Conservation (phyloP, 139 green algal species). For the Chlamydomonas incerta region DNA sequence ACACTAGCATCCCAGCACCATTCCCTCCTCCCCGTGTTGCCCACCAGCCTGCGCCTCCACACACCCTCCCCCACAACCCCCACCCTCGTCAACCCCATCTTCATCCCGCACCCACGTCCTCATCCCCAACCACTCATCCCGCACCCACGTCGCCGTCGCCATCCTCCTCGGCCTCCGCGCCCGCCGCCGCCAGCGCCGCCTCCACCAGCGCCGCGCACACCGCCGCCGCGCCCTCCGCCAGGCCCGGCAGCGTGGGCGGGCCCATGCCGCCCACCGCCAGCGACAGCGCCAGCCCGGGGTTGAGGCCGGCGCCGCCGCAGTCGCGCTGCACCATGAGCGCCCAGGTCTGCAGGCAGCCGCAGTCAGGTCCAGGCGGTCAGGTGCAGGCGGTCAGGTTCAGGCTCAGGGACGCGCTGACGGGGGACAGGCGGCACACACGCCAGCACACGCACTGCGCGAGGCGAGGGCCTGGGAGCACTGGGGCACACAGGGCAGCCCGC, state of each 20-base stretch:
- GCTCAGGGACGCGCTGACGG: no score
- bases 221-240: constrained; percentile 47
- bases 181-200: constrained; percentile 48
- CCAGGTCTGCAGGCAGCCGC: not conserved
- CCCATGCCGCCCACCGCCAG: constrained; percentile 43
- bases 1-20: no score
- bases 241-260: constrained; percentile 26
- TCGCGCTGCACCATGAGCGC: constrained; percentile 33
- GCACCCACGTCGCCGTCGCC: constrained; percentile 13
- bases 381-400: not conserved
- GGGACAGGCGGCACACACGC: no score
- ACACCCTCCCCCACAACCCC: no score
- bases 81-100: no score
- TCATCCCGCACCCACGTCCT: no score
- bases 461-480: no score
- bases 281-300: not conserved
- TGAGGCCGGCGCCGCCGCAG: constrained; percentile 7
- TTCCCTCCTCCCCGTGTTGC: constrained; percentile 44
- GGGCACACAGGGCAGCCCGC: no score
- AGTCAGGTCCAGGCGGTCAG: no score
- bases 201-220: constrained; percentile 63
- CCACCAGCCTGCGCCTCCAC: no score
- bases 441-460: no score
- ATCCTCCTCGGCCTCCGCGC: constrained; percentile 22
- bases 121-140: no score